Percentiles rank a stretch among this genome's conserved stretches.
These are phyloP conservation scores for Francoa sonchifolia DNA, from an alignment of 441 rosid genomes.

Conservation along the genomic window DNA sequence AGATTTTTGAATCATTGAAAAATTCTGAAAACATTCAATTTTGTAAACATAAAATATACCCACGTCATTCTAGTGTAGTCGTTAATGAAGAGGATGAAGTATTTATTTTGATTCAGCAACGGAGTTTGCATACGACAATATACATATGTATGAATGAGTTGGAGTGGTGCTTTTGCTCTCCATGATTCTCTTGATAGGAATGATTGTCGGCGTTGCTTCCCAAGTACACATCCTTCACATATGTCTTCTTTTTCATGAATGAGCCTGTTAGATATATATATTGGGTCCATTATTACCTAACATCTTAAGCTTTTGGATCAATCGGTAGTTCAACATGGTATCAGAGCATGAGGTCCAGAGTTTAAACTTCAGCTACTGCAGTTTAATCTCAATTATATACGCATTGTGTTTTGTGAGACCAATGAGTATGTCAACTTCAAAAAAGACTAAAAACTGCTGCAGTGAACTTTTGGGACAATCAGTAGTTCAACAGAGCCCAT, in stretches of 20 bases:
- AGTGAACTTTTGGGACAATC: too few species aligned
- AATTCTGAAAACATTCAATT: neutral
- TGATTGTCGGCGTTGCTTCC: neutral
- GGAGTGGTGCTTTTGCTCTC: neutral
- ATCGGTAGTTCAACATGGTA: too few species aligned
- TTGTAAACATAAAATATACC: neutral
- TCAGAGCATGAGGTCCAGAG: too few species aligned
- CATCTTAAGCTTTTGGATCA: too few species aligned
- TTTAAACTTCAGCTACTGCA: too few species aligned
- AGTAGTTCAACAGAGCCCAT: too few species aligned
- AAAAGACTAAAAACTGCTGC: too few species aligned
- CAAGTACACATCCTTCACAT: neutral
- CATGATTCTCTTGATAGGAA: neutral
- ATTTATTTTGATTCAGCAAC: neutral
- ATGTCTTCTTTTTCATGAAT: neutral
- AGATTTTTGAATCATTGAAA: neutral
- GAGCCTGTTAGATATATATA: too few species aligned
- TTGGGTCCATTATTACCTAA: too few species aligned
- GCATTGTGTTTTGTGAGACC: too few species aligned
- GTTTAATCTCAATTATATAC: too few species aligned
- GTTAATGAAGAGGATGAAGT: slow-evolving; percentile 1
- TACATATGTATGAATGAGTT: neutral
- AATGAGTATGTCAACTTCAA: too few species aligned
- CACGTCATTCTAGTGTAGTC: neutral
- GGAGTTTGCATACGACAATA: neutral